Conservation (phyloP, 1,139 yeast species). For the Suhomyces kunorum region DNA sequence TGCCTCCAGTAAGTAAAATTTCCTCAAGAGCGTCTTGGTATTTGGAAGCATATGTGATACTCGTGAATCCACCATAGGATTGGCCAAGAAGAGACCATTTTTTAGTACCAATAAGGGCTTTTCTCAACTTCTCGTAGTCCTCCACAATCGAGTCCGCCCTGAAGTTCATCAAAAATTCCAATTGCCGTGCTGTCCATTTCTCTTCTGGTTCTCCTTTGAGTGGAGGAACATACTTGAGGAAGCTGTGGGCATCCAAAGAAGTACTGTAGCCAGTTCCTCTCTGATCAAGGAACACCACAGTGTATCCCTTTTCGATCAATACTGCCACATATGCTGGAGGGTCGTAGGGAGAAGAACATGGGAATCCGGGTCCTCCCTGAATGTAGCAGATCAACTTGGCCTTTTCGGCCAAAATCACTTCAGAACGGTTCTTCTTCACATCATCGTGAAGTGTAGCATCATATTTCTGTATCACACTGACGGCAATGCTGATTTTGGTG, state of each 20-base stretch:
- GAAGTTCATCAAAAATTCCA: slow-evolving; percentile 44
- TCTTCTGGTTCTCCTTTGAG: slow-evolving; percentile 21
- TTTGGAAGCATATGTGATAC: slow-evolving; percentile 51
- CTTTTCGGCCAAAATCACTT: slow-evolving; percentile 25
- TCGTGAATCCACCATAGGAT: slow-evolving; percentile 58
- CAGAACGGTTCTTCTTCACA: slow-evolving; percentile 3
- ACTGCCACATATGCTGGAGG: slow-evolving; percentile 38
- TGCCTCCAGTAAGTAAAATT: slow-evolving; percentile 55
- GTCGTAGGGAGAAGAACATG: slow-evolving; percentile 41
- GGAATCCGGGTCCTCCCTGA: slow-evolving; percentile 65
- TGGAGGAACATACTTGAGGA: slow-evolving; percentile 22
- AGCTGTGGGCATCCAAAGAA: slow-evolving; percentile 39
- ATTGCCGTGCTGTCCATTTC: slow-evolving; percentile 25
- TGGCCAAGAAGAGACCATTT: slow-evolving; percentile 59
- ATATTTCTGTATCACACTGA: slow-evolving; percentile 38
- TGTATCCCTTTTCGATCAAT: slow-evolving; percentile 46
- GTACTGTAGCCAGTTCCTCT: slow-evolving; percentile 59
- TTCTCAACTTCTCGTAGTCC: slow-evolving; percentile 51
- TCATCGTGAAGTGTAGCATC: slow-evolving; percentile 20
- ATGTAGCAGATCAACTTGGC: slow-evolving; percentile 44
- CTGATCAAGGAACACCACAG: slow-evolving; percentile 54
- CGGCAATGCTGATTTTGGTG: slow-evolving; percentile 30
- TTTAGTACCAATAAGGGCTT: slow-evolving; percentile 30
- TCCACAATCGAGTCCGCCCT: slow-evolving; percentile 54
- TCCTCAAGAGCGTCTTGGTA: slow-evolving; percentile 41